These are phyloP conservation scores for Paraphoma sp. DNA, from an alignment of 2,329 filamentous ascomycete genomes.

Conservation along the genomic window DNA sequence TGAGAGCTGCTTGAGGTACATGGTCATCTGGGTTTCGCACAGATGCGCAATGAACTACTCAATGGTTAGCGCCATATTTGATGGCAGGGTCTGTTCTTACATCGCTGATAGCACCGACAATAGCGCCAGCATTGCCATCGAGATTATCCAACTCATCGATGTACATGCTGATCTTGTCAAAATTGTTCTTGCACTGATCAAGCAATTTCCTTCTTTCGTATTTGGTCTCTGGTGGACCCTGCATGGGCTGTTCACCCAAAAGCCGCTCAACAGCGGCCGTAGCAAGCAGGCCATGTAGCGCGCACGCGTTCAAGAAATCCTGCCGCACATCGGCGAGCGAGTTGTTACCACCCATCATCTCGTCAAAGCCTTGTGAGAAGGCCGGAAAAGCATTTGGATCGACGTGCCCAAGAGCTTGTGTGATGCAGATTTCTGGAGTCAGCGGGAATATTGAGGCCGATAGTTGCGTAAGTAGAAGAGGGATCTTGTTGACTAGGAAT, in stretches of 20 bases:
- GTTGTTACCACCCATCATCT: constrained; percentile 60
- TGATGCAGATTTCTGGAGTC: constrained; percentile 69
- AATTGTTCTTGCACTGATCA: constrained; percentile 76
- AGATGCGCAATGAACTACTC: constrained; percentile 70
- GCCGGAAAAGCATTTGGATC: constrained; percentile 69
- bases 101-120: constrained; percentile 70
- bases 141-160: constrained; percentile 85
- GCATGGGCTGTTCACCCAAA: constrained; percentile 83
- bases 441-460: constrained; percentile 65
- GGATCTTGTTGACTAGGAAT: constrained; percentile 80
- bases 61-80: constrained; percentile 7
- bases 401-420: constrained; percentile 68
- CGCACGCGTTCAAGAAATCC: constrained; percentile 89
- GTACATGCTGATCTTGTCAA: constrained; percentile 75
- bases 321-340: constrained; percentile 72
- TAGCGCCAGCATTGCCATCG: constrained; percentile 89
- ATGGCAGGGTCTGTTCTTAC: constrained; percentile 23
- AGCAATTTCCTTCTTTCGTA: constrained; percentile 81
- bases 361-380: constrained; percentile 68
- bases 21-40: constrained; percentile 76
- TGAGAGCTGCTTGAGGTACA: constrained; percentile 78
- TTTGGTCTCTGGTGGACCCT: constrained; percentile 75
- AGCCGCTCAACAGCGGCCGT: constrained; percentile 79
- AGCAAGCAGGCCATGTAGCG: constrained; percentile 82
- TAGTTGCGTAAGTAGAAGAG: constrained; percentile 65